These are phyloP conservation scores for Eremothecium gossypii DNA, from an alignment of 1,139 yeast genomes.

Conservation along the genomic window DNA sequence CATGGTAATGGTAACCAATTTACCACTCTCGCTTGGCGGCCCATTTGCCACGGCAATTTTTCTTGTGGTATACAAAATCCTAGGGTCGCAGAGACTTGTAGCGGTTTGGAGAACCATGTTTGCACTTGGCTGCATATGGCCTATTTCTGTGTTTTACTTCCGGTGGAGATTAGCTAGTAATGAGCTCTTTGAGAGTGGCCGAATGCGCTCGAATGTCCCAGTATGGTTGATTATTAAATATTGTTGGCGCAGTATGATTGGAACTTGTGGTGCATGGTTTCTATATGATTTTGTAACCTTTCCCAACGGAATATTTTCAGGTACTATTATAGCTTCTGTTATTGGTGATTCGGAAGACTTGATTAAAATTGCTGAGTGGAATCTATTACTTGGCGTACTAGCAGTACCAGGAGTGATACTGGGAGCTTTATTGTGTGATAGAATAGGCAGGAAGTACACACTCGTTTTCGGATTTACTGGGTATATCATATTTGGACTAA, in stretches of 20 bases:
- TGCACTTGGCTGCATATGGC: slow-evolving; percentile 71
- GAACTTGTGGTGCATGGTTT: slow-evolving; percentile 56
- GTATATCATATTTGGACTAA: slow-evolving; percentile 49
- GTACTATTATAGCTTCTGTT: slow-evolving; percentile 41
- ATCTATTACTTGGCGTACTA: slow-evolving; percentile 41
- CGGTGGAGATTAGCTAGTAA: slow-evolving; percentile 65
- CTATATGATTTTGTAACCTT: slow-evolving; percentile 57
- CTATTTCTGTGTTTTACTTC: slow-evolving; percentile 61
- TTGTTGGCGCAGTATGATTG: slow-evolving; percentile 47
- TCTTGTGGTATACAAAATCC: slow-evolving; percentile 55
- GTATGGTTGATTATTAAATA: slow-evolving; percentile 43
- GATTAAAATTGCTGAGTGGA: slow-evolving; percentile 49
- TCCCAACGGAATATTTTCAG: slow-evolving; percentile 54
- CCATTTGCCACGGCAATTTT: slow-evolving; percentile 66
- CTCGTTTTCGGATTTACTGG: slow-evolving; percentile 51
- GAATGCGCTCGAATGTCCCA: slow-evolving; percentile 45
- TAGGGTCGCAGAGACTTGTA: slow-evolving; percentile 39
- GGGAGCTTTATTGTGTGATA: slow-evolving; percentile 47
- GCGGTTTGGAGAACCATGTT: slow-evolving; percentile 69
- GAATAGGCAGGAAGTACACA: slow-evolving; percentile 49
- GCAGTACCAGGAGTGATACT: slow-evolving; percentile 52
- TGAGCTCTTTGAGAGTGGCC: slow-evolving; percentile 43
- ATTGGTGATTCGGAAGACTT: slow-evolving; percentile 34
- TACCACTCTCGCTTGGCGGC: slow-evolving; percentile 67
- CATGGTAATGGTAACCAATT: slow-evolving; percentile 57